Conservation (phyloP, 2,329 filamentous ascomycete species). For the Xylaria digitata region DNA sequence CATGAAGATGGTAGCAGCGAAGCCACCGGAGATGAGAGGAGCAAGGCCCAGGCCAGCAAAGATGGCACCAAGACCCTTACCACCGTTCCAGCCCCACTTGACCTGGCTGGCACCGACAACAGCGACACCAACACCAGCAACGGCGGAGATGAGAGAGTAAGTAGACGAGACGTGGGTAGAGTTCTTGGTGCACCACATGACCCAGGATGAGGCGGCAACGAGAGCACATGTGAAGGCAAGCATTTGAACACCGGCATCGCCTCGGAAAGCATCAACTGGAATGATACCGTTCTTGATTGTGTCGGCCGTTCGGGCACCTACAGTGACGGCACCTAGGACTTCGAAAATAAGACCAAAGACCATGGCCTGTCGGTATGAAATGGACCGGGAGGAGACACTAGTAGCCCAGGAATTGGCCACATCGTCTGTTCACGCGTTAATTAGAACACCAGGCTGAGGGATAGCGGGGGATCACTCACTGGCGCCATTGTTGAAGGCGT, state of each 20-base stretch:
- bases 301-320: slow-evolving; percentile 75
- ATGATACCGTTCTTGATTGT: slow-evolving; percentile 86
- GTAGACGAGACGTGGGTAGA: slow-evolving; percentile 79
- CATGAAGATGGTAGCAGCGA: slow-evolving; percentile 76
- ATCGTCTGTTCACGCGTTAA: slow-evolving; percentile 68
- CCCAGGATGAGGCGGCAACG: slow-evolving; percentile 75
- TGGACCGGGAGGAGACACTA: slow-evolving; percentile 81
- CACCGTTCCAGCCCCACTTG: slow-evolving; percentile 76
- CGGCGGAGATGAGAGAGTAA: slow-evolving; percentile 75
- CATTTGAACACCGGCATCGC: slow-evolving; percentile 73
- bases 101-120: slow-evolving; percentile 71
- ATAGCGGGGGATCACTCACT: slow-evolving; percentile 63
- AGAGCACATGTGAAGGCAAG: slow-evolving; percentile 74
- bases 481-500: slow-evolving; percentile 83
- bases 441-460: slow-evolving; percentile 2
- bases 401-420: slow-evolving; percentile 87
- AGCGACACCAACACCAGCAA: slow-evolving; percentile 76
- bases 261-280: slow-evolving; percentile 66
- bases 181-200: slow-evolving; percentile 83
- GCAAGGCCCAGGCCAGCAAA: slow-evolving; percentile 79
- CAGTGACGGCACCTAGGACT: slow-evolving; percentile 72
- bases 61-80: slow-evolving; percentile 77
- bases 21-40: slow-evolving; percentile 72
- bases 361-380: slow-evolving; percentile 77
- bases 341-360: slow-evolving; percentile 74